Evolutionary conservation across 23 red algal genomes (phyloP), one percentile per base, ranked within the genome.

Genomic region (Gracilaria domingensis): DNA sequence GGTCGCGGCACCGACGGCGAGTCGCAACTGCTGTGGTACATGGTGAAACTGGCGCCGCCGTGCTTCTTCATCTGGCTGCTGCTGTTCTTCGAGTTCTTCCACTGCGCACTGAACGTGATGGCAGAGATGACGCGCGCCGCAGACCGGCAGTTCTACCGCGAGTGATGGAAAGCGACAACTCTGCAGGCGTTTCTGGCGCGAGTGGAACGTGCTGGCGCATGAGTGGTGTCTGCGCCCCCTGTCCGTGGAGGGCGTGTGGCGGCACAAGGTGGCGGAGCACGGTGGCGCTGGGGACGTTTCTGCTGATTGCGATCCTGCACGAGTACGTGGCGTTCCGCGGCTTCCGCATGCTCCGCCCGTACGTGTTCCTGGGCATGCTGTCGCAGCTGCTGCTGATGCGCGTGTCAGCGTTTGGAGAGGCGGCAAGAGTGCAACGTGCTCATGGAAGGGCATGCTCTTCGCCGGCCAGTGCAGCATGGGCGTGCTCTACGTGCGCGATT

Each of bases 141-240:
- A 23, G 96, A 98, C 64, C 73, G 96, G 32, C 82, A 93, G 71
- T 98, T 98, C 73, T 98, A 98, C 76, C 92, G 76, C 38, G 96
- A 93, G 24, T 98, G 96, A 92, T 98, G 96, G 96, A 98, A 98
- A 53, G 88, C 96, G 50, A 95, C 91, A 34, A 93, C 91, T 30
- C 77, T 98, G 57, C 66, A 95, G n/a, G 90, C 87, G 49, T 98
- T n/a, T 98, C 64, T 98, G 96, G 96, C 84, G 89, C 20, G 75
- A 84, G 45, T 98, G 96, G 96, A 98, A 98, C 61, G 77, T 95
- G 58, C 92, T 84, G 12, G 96, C 95, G 44, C 92, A 98, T 70
- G 96, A 98, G 70, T 98, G 91, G 91, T 93, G 89, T 49, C 51
- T 98, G 57, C 96, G 96, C 20, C 96, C 95, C 61, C 55, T 98